Evolutionary conservation across 2,329 filamentous ascomycete genomes (phyloP).

Genomic region (Venturiaceae sp.): DNA sequence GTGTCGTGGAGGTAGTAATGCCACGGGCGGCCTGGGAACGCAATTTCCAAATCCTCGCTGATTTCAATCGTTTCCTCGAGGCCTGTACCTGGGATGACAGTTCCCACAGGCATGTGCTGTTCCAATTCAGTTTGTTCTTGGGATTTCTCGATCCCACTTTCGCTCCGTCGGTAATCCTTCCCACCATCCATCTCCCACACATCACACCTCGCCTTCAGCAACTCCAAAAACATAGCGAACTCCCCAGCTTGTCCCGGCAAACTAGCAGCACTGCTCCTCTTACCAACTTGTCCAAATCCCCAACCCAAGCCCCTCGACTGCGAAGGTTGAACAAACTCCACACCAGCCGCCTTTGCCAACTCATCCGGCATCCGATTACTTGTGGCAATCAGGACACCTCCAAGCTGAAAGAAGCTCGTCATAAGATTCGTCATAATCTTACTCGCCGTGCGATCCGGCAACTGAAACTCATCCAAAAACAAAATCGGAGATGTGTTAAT

Average conservation of each 20-base stretch:
- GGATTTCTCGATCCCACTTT: not conserved
- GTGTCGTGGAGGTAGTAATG: not conserved
- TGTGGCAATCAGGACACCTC: slow-evolving; percentile 69
- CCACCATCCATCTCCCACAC: slow-evolving; percentile 76
- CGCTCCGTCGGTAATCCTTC: slow-evolving; percentile 56
- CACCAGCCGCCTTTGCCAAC: slow-evolving; percentile 62
- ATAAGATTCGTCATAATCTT: slow-evolving; percentile 74
- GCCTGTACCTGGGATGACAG: not conserved
- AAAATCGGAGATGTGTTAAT: slow-evolving; percentile 65
- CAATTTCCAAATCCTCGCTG: not conserved
- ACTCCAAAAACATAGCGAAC: slow-evolving; percentile 66
- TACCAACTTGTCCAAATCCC: slow-evolving; percentile 32
- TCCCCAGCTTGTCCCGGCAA: slow-evolving; percentile 50
- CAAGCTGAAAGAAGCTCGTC: slow-evolving; percentile 71
- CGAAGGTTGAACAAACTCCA: slow-evolving; percentile 53
- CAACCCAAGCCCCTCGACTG: slow-evolving; percentile 39
- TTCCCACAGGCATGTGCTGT: not conserved
- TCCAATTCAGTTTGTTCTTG: not conserved
- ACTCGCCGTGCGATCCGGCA: slow-evolving; percentile 66
- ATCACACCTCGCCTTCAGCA: slow-evolving; percentile 68
- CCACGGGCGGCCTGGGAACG: not conserved
- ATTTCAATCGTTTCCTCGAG: not conserved
- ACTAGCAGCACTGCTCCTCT: slow-evolving; percentile 28
- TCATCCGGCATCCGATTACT: slow-evolving; percentile 81
- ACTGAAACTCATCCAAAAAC: slow-evolving; percentile 76